These are phyloP conservation scores for Colletotrichum tabaci DNA, from an alignment of 2,329 filamentous ascomycete genomes.

Conservation along the genomic window DNA sequence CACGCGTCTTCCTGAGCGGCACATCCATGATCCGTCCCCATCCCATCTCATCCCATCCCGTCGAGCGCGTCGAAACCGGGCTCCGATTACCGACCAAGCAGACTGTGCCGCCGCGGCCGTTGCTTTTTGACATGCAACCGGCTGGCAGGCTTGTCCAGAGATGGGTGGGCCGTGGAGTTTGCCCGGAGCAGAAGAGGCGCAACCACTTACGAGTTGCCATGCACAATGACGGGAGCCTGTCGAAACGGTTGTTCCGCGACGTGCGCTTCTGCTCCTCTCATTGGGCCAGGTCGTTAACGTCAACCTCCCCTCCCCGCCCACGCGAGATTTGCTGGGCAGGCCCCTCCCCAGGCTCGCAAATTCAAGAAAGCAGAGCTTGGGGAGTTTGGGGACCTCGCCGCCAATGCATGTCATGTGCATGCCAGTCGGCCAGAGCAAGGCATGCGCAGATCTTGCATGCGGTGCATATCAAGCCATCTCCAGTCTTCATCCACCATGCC, in stretches of 20 bases:
- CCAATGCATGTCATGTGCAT: not conserved
- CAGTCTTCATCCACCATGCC: not conserved
- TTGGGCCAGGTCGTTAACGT: not conserved
- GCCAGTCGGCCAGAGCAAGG: not conserved
- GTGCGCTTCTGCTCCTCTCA: not conserved
- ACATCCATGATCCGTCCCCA: not conserved
- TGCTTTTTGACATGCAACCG: not conserved
- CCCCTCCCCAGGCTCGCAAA: not conserved
- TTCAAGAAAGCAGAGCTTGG: not conserved
- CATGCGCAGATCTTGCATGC: conserved; percentile 3
- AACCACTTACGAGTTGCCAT: conserved; percentile 7
- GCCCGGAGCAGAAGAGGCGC: conserved; percentile 4
- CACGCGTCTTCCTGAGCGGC: not conserved
- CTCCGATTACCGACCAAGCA: not conserved
- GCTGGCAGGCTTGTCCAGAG: too few species aligned
- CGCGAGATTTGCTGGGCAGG: conserved; percentile 17
- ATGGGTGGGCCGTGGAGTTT: not conserved
- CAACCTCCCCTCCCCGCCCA: too few species aligned
- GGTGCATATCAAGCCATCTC: not conserved
- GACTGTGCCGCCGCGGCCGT: not conserved
- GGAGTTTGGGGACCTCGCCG: not conserved
- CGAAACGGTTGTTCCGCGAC: not conserved
- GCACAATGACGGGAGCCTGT: conserved; percentile 25
- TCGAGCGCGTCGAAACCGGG: conserved; percentile 3
- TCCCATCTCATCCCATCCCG: not conserved